A percentile compares a stretch with the other conserved stretches of the same genome.
Conservation (phyloP, 2,329 filamentous ascomycete species). For the Acephala macrosclerotiorum region DNA sequence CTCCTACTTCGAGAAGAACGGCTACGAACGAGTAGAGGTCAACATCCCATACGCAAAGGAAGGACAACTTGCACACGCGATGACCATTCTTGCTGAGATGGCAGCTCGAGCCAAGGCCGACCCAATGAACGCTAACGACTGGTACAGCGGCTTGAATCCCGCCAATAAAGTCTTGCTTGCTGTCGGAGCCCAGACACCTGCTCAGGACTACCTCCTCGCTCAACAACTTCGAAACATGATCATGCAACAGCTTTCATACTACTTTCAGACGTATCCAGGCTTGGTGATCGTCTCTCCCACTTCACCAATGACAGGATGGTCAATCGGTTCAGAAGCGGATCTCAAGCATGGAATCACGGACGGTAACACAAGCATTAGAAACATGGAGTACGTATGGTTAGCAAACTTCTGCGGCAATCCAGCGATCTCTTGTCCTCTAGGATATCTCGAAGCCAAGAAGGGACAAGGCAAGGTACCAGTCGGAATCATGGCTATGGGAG, state of each 20-base stretch:
- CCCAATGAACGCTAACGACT: slow-evolving; percentile 42
- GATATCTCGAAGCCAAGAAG: slow-evolving; percentile 60
- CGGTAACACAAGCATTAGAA: slow-evolving; percentile 73
- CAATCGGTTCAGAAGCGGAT: slow-evolving; percentile 61
- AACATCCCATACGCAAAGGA: slow-evolving; percentile 71
- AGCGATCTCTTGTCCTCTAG: slow-evolving; percentile 76
- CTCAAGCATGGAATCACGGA: slow-evolving; percentile 77
- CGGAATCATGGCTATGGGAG: slow-evolving; percentile 68
- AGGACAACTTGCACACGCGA: slow-evolving; percentile 78
- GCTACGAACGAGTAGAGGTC: slow-evolving; percentile 64
- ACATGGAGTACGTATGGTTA: slow-evolving; percentile 87
- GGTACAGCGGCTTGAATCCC: slow-evolving; percentile 64
- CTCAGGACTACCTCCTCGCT: slow-evolving; percentile 74
- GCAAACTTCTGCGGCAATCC: slow-evolving; percentile 85
- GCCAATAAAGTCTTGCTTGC: slow-evolving; percentile 75
- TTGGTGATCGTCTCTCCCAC: slow-evolving; percentile 83
- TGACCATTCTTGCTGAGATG: slow-evolving; percentile 79
- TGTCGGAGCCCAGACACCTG: slow-evolving; percentile 68
- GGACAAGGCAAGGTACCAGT: slow-evolving; percentile 66
- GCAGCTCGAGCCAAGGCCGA: slow-evolving; percentile 52
- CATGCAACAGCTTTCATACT: slow-evolving; percentile 78
- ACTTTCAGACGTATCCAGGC: slow-evolving; percentile 76
- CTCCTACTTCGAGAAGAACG: slow-evolving; percentile 59
- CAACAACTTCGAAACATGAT: slow-evolving; percentile 77
- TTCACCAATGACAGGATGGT: slow-evolving; percentile 77